Base-by-base conservation (phyloP, 331 rosid genomes). In the Quercus tomentella region DNA sequence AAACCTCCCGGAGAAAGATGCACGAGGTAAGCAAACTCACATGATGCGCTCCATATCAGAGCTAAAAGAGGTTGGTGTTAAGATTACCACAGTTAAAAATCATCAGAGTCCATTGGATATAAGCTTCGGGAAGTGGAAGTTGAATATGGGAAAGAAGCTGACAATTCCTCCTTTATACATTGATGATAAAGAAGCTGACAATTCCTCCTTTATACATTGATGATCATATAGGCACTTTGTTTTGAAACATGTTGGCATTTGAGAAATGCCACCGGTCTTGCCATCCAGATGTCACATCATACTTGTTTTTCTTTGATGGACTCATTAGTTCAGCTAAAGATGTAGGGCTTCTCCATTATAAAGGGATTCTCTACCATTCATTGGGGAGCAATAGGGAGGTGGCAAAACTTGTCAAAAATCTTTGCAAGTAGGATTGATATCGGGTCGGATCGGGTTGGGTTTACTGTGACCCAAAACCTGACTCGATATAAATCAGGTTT, bases 221-320 rank as follows among this genome's bases (percentile, higher is more conserved):
- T 43, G 88, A 87, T n/a, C 85, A 63, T 30, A 87, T 67, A 74
- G 86, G 85, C 4, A 80, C 88, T 5, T 65, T 80, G 76, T 80
- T 87, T 28, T 83, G 88, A 0, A 87, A 87, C 76, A 68, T 87
- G 23, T 41, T 84, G 5, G 90, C 88, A 11, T 82, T 76, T 7
- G 87, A 84, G n/a, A 82, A 87, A 56, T 87, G 88, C 25, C 87
- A 87, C 70, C 62, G 49, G 20, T 4, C n/a, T 43, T 84, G 88
- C 76, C 33, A 84, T 7, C 88, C 72, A 1, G 90, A 86, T 45
- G 83, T 82, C 1, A 82, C 92, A 55, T 75, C 81, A 17, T 88
- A 88, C 63, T n/a, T 86, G 84, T 86, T 86, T 28, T 88, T 88
- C 84, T 83, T 86, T 54, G 88, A 86, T 8, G 43, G 86, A n/a